phyloP scores from a whole-genome alignment of 1,284 basidiomycete genomes.

The Leccinum holopus region DNA sequence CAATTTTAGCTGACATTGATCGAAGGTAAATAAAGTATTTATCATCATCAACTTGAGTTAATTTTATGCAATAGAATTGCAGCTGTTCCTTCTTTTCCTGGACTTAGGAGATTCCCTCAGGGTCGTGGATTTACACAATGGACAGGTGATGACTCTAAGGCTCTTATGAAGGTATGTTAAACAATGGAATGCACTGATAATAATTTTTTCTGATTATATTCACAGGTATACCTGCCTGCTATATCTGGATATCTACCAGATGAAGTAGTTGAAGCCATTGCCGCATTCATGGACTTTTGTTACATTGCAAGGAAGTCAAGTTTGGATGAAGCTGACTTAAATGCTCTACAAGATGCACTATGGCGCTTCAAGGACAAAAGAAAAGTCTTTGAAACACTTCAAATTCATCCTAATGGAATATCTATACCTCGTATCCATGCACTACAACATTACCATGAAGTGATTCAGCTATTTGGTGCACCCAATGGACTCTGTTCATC shows the following conservation, averaged over 20 bases:
- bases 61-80: neutral
- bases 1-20: neutral
- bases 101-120: neutral
- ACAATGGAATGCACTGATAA: neutral
- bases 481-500: neutral
- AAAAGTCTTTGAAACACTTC: neutral
- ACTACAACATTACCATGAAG: neutral
- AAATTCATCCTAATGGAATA: neutral
- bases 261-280: neutral
- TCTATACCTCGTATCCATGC: neutral
- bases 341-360: neutral
- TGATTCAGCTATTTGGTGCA: neutral
- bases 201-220: no score
- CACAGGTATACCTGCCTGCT: neutral
- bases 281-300: slow-evolving; percentile 1
- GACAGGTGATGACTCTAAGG: neutral
- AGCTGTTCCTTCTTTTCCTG: neutral
- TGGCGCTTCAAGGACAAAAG: neutral
- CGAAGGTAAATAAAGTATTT: neutral
- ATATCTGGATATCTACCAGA: neutral
- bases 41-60: neutral
- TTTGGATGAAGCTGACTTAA: neutral
- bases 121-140: neutral
- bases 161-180: neutral
- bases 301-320: slow-evolving; percentile 3